phyloP scores from a whole-genome alignment of 2,329 filamentous ascomycete genomes.

The Fusarium compactum region DNA sequence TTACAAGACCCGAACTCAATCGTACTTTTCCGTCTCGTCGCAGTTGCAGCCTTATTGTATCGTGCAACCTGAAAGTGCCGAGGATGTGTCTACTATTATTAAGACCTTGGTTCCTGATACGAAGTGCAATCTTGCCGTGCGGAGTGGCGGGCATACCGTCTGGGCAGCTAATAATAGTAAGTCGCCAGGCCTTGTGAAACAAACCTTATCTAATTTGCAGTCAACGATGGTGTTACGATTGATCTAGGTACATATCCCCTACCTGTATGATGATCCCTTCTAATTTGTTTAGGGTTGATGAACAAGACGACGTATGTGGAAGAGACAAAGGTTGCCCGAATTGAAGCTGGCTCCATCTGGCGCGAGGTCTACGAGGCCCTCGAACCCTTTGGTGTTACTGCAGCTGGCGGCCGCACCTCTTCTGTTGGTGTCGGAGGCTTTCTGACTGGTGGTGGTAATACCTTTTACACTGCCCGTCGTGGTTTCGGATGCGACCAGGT shows the following conservation, averaged over 20 bases:
- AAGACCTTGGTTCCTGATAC: background rate
- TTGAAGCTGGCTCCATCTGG: slow-evolving; percentile 15
- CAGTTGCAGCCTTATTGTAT: slow-evolving; percentile 43
- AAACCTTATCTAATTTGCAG: slow-evolving; percentile 12
- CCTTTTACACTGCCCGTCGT: slow-evolving; percentile 27
- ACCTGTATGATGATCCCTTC: background rate
- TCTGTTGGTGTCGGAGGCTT: slow-evolving; percentile 47
- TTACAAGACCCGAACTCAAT: slow-evolving; percentile 35
- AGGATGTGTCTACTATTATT: slow-evolving; percentile 41
- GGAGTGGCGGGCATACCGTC: slow-evolving; percentile 20
- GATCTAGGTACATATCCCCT: slow-evolving; percentile 8
- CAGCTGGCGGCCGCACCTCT: slow-evolving; percentile 11
- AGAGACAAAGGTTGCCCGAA: slow-evolving; percentile 17
- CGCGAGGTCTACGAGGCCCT: slow-evolving; percentile 12
- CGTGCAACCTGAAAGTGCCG: slow-evolving; percentile 38
- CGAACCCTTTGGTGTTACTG: slow-evolving; percentile 16
- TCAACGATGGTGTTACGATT: slow-evolving; percentile 19
- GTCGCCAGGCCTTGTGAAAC: background rate
- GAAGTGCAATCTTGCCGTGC: slow-evolving; percentile 17
- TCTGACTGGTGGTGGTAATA: slow-evolving; percentile 45
- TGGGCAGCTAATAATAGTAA: slow-evolving; percentile 25
- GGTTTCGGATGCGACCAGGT: slow-evolving; percentile 56
- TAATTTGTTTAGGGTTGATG: slow-evolving; percentile 8
- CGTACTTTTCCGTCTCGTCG: slow-evolving; percentile 44
- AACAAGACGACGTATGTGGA: slow-evolving; percentile 19